Conservation (phyloP, 305 asterid species). For the Petunia hybrid region DNA sequence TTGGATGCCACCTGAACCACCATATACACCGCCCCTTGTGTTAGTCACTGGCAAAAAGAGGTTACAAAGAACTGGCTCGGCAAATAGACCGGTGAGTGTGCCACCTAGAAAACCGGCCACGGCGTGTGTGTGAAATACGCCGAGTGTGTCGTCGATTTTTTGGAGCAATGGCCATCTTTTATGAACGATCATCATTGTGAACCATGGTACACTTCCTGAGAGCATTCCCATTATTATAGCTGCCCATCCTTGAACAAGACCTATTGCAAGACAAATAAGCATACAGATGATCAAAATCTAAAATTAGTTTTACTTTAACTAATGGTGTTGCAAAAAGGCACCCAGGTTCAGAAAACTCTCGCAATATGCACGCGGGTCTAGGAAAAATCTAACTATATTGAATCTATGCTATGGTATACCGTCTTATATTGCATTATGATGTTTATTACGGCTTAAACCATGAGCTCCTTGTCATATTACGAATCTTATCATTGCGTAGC, state of each 20-base stretch:
- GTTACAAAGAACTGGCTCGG: constrained; percentile 57
- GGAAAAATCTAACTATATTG: no score
- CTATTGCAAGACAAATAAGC: constrained; percentile 26
- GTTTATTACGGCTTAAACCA: no score
- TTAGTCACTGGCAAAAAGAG: constrained; percentile 58
- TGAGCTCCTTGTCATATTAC: no score
- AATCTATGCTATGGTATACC: no score
- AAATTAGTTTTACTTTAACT: not conserved
- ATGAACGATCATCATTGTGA: constrained; percentile 65
- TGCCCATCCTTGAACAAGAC: constrained; percentile 68
- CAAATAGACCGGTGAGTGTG: constrained; percentile 58
- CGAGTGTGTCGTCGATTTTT: constrained; percentile 65
- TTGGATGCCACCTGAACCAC: constrained; percentile 56
- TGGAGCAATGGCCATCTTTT: constrained; percentile 54
- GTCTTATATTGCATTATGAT: no score
- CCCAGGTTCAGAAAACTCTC: no score
- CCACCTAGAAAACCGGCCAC: constrained; percentile 67
- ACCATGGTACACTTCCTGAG: constrained; percentile 67
- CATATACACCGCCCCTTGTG: constrained; percentile 57
- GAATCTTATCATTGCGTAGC: no score
- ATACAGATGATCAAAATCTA: not conserved
- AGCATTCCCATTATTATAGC: constrained; percentile 64
- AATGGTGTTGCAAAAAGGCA: no score
- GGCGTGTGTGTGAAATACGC: constrained; percentile 69
- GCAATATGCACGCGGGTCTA: no score